phyloP scores from a whole-genome alignment of 2,329 filamentous ascomycete genomes.

The Pyrenochaeta sp. region DNA sequence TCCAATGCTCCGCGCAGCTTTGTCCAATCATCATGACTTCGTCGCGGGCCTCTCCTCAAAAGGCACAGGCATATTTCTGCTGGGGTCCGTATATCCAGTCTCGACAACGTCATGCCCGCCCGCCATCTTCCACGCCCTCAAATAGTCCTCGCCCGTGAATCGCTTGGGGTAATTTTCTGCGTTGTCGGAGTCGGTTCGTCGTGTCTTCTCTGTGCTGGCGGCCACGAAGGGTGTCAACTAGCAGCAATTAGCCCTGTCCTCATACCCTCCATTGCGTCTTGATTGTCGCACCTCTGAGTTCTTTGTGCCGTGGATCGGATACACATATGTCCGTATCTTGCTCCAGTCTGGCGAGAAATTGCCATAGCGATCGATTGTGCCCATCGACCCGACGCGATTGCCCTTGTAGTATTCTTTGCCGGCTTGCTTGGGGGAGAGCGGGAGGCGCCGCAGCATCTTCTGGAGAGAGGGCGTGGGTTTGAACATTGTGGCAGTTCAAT shows the following conservation, averaged over 20 bases:
- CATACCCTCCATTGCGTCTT: no score
- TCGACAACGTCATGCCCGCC: constrained; percentile 41
- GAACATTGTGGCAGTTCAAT: constrained; percentile 58
- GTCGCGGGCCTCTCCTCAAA: constrained; percentile 34
- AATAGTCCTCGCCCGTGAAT: constrained; percentile 44
- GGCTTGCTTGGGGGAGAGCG: constrained; percentile 90
- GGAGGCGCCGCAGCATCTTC: constrained; percentile 75
- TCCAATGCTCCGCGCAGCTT: neutral
- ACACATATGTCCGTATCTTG: constrained; percentile 91
- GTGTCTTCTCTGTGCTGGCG: constrained; percentile 60
- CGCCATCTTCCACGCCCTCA: constrained; percentile 44
- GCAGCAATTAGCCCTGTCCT: constrained; percentile 16
- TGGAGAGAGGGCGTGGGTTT: constrained; percentile 73
- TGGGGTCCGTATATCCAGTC: neutral
- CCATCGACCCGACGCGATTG: constrained; percentile 87
- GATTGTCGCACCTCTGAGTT: constrained; percentile 47
- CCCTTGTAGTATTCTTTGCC: constrained; percentile 98
- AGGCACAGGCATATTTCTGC: constrained; percentile 33
- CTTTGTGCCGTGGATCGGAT: constrained; percentile 71
- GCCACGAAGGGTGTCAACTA: constrained; percentile 85
- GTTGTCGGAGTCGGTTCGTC: constrained; percentile 15
- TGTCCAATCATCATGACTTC: constrained; percentile 14
- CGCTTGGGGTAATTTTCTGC: constrained; percentile 32
- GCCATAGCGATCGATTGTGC: constrained; percentile 82
- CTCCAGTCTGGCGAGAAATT: constrained; percentile 83